Evolutionary conservation across 306 rosid genomes (phyloP).

Genomic region (Styphnolobium japonicum): DNA sequence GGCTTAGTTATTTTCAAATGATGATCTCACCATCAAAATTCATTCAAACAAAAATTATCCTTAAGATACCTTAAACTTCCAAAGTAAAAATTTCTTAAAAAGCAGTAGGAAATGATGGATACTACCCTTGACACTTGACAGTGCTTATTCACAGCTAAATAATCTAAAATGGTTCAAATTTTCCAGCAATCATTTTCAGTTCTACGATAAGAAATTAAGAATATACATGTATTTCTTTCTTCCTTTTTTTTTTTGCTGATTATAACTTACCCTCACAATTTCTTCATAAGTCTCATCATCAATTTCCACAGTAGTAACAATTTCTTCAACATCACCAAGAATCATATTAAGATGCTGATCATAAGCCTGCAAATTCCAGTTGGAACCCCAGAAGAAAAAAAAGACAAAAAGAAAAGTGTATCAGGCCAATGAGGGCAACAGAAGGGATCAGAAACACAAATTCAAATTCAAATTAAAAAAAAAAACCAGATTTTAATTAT

Average conservation of each 20-base stretch:
- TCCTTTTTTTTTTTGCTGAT: not conserved
- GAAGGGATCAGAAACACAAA: too few relatives aligned
- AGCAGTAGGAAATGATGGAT: not conserved
- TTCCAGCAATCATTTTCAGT: not conserved
- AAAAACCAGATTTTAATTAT: not conserved
- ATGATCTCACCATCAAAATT: not conserved
- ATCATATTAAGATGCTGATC: constrained; percentile 99
- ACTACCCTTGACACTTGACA: constrained; percentile 3
- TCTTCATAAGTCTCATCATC: constrained; percentile 99
- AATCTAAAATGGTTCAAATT: not conserved
- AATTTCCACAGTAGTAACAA: constrained; percentile 88
- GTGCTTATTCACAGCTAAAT: not conserved
- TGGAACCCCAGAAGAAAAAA: too few relatives aligned
- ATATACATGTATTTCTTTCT: not conserved
- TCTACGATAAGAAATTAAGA: not conserved
- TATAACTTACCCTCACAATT: constrained; percentile 85
- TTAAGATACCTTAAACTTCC: not conserved
- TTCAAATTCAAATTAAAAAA: not conserved
- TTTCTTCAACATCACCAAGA: constrained; percentile 99
- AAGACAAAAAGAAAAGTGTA: not conserved
- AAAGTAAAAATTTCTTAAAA: not conserved
- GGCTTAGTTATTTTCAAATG: not conserved
- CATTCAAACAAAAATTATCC: constrained; percentile 12
- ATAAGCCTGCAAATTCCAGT: constrained; percentile 74
- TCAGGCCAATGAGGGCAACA: not conserved